These are phyloP conservation scores for Aspergillus neotritici DNA, from an alignment of 2,329 filamentous ascomycete species.

Conservation along the genomic window DNA sequence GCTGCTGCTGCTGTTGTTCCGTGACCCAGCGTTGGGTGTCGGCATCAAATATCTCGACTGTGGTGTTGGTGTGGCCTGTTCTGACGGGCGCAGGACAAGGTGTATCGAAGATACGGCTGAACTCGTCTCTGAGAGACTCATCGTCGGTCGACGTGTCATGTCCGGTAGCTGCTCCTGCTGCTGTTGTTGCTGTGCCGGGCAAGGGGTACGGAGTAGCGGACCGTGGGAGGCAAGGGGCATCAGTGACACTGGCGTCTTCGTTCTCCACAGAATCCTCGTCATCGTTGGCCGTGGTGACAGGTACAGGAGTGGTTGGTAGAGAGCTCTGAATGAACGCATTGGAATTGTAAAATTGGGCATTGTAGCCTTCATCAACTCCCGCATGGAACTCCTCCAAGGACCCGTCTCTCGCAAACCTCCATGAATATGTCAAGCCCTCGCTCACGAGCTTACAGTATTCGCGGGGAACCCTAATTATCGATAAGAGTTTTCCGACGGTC, in stretches of 20 bases:
- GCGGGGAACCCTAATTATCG: conserved; percentile 16
- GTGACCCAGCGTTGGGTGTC: neutral
- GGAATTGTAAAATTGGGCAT: neutral
- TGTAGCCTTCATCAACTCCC: conserved; percentile 12
- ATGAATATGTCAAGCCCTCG: conserved; percentile 16
- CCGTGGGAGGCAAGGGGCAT: no score
- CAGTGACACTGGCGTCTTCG: no score
- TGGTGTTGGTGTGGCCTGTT: no score
- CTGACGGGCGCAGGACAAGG: neutral
- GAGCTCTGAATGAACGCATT: no score
- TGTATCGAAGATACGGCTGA: neutral
- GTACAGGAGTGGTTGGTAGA: no score
- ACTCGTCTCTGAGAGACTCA: no score
- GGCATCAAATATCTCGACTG: neutral
- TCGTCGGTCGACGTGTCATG: no score
- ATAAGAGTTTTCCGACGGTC: conserved; percentile 20
- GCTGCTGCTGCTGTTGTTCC: no score
- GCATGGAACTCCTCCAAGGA: conserved; percentile 10
- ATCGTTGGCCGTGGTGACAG: neutral
- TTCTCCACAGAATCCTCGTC: neutral
- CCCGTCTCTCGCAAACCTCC: conserved; percentile 14
- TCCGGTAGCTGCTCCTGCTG: no score
- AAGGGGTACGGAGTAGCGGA: no score
- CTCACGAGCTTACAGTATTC: conserved; percentile 19
- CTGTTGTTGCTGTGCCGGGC: no score